A percentile compares a stretch with the other conserved stretches of the same genome.
phyloP scores from a whole-genome alignment of 1,284 basidiomycete genomes.

The Microbotryum scabiosae region DNA sequence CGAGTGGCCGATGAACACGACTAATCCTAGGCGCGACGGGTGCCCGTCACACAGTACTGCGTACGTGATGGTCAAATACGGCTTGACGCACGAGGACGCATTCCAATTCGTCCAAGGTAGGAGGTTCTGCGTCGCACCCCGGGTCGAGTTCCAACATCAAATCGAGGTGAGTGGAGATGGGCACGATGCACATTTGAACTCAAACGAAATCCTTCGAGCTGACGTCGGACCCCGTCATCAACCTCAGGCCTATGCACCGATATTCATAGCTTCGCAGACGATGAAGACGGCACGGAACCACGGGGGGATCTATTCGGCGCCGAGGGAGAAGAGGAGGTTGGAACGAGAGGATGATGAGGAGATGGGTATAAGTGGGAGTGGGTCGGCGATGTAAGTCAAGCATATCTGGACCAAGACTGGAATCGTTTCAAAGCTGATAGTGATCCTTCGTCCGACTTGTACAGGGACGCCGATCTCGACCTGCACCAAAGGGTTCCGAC shows the following conservation, averaged over 20 bases:
- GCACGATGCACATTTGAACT: no score
- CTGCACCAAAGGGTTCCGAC: no score
- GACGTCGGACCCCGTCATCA: background rate
- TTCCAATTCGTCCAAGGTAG: slow-evolving; percentile 34
- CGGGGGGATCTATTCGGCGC: slow-evolving; percentile 9
- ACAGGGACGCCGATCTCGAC: no score
- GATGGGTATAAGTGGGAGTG: background rate
- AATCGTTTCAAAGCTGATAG: no score
- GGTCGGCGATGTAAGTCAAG: background rate
- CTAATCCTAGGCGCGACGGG: no score
- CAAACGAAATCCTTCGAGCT: background rate
- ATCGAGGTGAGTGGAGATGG: slow-evolving; percentile 19
- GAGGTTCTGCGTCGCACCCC: slow-evolving; percentile 36
- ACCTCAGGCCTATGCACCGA: slow-evolving; percentile 26
- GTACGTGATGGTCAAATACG: slow-evolving; percentile 35
- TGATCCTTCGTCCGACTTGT: no score
- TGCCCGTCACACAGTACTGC: slow-evolving; percentile 32
- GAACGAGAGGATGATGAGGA: slow-evolving; percentile 14
- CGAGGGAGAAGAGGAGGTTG: slow-evolving; percentile 17
- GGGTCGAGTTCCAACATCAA: slow-evolving; percentile 34
- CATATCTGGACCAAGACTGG: no score
- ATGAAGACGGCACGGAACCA: slow-evolving; percentile 15
- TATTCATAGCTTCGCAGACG: slow-evolving; percentile 20
- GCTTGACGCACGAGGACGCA: slow-evolving; percentile 31
- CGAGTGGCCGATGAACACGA: no score